Evolutionary conservation across 2,329 filamentous ascomycete species (phyloP), one percentile per base, ranked within the genome.

Genomic region (Fusarium mangiferae): DNA sequence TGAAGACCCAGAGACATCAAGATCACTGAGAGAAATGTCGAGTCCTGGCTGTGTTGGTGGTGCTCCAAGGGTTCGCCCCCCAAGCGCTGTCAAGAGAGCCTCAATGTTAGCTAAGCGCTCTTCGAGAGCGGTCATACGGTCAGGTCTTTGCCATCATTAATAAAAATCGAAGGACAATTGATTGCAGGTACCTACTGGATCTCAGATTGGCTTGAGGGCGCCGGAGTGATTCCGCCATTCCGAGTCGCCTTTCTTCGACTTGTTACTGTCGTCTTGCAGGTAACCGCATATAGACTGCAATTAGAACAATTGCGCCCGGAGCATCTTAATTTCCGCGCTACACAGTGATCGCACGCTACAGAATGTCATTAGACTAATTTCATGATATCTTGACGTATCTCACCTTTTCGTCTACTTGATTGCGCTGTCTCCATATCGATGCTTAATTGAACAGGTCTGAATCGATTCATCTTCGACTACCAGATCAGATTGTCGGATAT

Each of bases 301-400:
- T 83, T 84, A 12, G 83, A 83, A 48, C 83, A 85, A 65, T 81
- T 83, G 14, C 80, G 58, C 62, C 79, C 78, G 68, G 84, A 82
- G 59, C 83, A 85, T 57, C 80, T 84, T 55, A 84, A 80, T 74
- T 84, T 85, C 66, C 82, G 82, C 49, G 75, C 77, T 22, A 81
- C 83, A 62, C 83, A 85, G 11, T 81, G 78, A 69, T 84, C 83
- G 64, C 82, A 83, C 24, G 75, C 76, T 78, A 18, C 3, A 33
- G 11, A n/a, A 22, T 1, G n/a, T 33, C 8, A 15, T 22, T 22
- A 24, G 10, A 41, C 39, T 14, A 35, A 24, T 12, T 36, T 6
- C 12, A 26, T 12, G 24, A 4, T 18, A 15, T 17, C 2, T 28
- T 13, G 9, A 30, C 10, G 30, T 12, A 6, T 6, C 54, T 45